phyloP scores from a whole-genome alignment of 345 rosid genomes.

The Salix caprea region DNA sequence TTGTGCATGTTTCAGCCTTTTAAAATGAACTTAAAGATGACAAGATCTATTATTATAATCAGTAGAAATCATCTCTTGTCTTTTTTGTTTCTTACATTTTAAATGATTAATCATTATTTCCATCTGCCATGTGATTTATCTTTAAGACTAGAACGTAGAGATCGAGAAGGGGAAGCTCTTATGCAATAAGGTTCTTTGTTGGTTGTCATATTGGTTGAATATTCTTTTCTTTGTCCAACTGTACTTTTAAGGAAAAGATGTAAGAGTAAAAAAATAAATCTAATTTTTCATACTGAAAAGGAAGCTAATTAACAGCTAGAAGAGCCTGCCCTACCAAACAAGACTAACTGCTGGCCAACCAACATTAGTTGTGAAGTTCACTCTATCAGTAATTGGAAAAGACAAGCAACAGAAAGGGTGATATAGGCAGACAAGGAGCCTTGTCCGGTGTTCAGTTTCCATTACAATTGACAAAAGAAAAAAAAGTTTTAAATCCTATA shows the following conservation, averaged over 20 bases:
- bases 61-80: background rate
- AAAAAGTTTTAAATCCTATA: background rate
- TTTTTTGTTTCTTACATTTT: background rate
- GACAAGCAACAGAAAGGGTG: background rate
- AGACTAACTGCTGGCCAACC: background rate
- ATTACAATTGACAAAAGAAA: background rate
- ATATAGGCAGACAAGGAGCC: background rate
- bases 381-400: background rate
- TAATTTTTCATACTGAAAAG: no score
- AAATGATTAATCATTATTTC: background rate
- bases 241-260: background rate
- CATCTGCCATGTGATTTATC: background rate
- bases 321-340: background rate
- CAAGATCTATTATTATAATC: background rate
- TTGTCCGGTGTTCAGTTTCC: background rate
- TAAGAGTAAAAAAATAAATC: no score
- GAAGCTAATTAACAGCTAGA: background rate
- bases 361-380: background rate
- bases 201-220: background rate
- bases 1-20: background rate
- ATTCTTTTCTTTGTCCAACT: background rate
- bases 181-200: background rate
- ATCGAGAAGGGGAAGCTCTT: background rate
- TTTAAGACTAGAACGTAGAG: background rate
- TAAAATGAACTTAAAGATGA: background rate